Evolutionary conservation across 2,329 filamentous ascomycete species (phyloP).

Genomic region (Tricladium varicosporioides): DNA sequence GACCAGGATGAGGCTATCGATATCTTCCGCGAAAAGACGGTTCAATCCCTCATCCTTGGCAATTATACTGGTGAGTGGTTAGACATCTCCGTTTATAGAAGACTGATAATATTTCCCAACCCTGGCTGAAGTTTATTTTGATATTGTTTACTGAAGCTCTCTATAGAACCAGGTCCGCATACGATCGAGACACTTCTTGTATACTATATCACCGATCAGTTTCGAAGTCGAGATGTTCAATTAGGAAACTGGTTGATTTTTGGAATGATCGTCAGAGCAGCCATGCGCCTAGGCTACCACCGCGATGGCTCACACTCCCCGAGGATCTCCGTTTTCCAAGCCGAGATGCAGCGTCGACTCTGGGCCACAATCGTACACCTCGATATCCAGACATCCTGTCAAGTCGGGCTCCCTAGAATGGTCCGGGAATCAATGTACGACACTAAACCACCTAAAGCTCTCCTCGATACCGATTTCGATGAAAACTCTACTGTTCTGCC

Average conservation of each 20-base stretch:
- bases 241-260: slow-evolving; percentile 54
- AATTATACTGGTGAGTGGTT: slow-evolving; percentile 41
- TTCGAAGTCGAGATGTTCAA: slow-evolving; percentile 48
- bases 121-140: too few species aligned
- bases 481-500: slow-evolving; percentile 55
- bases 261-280: slow-evolving; percentile 49
- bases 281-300: slow-evolving; percentile 57
- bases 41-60: slow-evolving; percentile 50
- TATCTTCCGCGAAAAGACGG: slow-evolving; percentile 47
- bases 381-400: slow-evolving; percentile 63
- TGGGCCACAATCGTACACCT: slow-evolving; percentile 55
- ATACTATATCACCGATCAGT: slow-evolving; percentile 51
- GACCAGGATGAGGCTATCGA: slow-evolving; percentile 42
- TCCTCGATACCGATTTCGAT: slow-evolving; percentile 64
- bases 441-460: slow-evolving; percentile 57
- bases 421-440: slow-evolving; percentile 62
- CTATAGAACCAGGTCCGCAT: slow-evolving; percentile 39
- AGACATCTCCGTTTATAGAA: too few species aligned
- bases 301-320: slow-evolving; percentile 50
- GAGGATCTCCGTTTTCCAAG: slow-evolving; percentile 49
- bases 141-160: too few species aligned
- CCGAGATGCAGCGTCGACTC: slow-evolving; percentile 61
- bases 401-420: slow-evolving; percentile 67
- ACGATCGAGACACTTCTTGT: slow-evolving; percentile 52
- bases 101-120: too few species aligned